These are phyloP conservation scores for Fusarium austroafricanum DNA, from an alignment of 2,329 filamentous ascomycete genomes.

Conservation along the genomic window DNA sequence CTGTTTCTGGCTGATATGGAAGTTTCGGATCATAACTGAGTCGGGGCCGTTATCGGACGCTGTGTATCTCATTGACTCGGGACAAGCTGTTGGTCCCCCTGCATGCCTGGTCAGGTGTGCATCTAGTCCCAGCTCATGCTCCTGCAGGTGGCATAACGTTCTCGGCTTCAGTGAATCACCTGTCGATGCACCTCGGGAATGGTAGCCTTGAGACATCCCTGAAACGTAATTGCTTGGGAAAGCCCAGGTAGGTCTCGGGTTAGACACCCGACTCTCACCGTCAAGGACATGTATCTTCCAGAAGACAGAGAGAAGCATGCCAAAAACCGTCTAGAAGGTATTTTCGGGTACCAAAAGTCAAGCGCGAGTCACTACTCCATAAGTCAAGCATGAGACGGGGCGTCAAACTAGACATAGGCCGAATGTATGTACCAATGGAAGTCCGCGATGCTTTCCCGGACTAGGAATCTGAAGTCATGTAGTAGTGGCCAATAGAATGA, in stretches of 20 bases:
- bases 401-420: background rate
- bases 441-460: no score
- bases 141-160: background rate
- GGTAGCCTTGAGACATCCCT: no score
- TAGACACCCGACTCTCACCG: background rate
- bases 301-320: background rate
- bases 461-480: no score
- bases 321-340: background rate
- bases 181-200: no score
- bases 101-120: background rate
- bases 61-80: background rate
- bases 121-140: background rate
- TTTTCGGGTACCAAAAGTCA: fast-evolving
- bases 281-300: background rate
- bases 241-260: background rate
- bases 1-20: background rate
- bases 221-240: no score
- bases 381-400: background rate
- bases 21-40: background rate
- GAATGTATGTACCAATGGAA: background rate
- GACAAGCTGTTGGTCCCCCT: background rate
- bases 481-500: no score
- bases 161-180: no score
- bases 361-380: fast-evolving
- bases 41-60: background rate